Conservation (phyloP, 345 rosid species). For the Eucalyptus marginata region DNA sequence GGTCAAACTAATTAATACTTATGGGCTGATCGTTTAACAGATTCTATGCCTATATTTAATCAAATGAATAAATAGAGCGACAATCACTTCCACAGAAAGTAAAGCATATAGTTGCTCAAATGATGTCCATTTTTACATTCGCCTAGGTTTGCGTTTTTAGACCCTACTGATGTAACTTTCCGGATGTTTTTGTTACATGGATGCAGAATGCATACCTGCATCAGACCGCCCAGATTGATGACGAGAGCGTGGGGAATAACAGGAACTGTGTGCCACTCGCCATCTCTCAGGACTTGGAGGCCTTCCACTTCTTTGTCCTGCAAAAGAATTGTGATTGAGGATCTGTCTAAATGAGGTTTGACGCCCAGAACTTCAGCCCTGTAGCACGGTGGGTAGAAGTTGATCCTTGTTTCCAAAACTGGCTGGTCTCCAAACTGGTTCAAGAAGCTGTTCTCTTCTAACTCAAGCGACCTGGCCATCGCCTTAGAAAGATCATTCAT, state of each 20-base stretch:
- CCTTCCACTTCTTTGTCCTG: constrained; percentile 38
- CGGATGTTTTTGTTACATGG: neutral
- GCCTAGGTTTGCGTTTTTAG: neutral
- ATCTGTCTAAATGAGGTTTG: constrained; percentile 42
- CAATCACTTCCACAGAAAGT: neutral
- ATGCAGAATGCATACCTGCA: constrained; percentile 10
- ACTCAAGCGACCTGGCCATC: constrained; percentile 24
- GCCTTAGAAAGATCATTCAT: constrained; percentile 26
- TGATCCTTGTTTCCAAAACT: constrained; percentile 23
- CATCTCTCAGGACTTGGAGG: constrained; percentile 22
- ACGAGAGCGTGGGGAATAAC: constrained; percentile 34
- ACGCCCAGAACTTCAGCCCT: constrained; percentile 34
- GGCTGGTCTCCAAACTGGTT: constrained; percentile 25
- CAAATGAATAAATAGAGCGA: neutral
- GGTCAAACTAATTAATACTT: neutral
- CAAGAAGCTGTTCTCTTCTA: constrained; percentile 33
- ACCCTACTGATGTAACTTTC: neutral
- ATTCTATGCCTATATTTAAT: neutral
- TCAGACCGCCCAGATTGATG: constrained; percentile 43
- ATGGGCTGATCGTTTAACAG: neutral
- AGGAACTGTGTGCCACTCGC: constrained; percentile 31
- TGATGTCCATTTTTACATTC: neutral
- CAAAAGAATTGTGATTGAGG: constrained; percentile 36
- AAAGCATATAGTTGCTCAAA: neutral
- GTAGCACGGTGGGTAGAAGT: constrained; percentile 43